Base-by-base conservation (phyloP, 768 basidiomycete genomes). In the Chiua virens region DNA sequence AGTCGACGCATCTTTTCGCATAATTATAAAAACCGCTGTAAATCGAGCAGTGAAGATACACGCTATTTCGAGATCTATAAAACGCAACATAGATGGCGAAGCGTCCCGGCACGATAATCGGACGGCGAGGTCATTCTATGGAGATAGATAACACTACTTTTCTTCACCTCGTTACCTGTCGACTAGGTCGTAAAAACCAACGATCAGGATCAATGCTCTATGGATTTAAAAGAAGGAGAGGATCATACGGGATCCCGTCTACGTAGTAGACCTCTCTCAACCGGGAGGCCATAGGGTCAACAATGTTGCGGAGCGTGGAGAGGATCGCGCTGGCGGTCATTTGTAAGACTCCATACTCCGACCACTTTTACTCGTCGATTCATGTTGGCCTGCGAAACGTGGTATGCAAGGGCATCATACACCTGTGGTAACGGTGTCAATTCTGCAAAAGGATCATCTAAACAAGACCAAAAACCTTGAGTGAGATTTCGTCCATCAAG, bases 361-460 rank as follows among this genome's bases (percentile, higher is more conserved):
- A 99, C 93, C 4, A 86, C 89, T 71, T 86, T 89, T 65, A 97
- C 82, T 14, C 95, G 85, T 49, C 90, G 84, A 62, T 92, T 89
- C 75, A 91, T 85, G 64, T 94, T 92, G 22, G 83, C 86, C 59
- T 93, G 91, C 3, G 87, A 85, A 44, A 99, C 96, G 71, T 98
- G 97, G 67, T 93, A 85, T 10, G 96, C 96, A 50, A 99, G 78
- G 10, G 97, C 96, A 44, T 92, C 89, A 66, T 97, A 94, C 18
- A 84, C 86, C 84, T 91, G 55, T 22, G n/a, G 25, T 46, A 40
- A 54, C 14, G 18, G 8, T 7, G 3, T 65, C 10, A 42, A 41
- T 17, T 13, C 14, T 2, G 4, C 36, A 8, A 5, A 39, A 13
- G 20, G n/a, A 9, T 25, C 38, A 45, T 20, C 37, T 21, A 13